phyloP scores from a whole-genome alignment of 2,329 filamentous ascomycete genomes.

The Trichoderma oligosporum region DNA sequence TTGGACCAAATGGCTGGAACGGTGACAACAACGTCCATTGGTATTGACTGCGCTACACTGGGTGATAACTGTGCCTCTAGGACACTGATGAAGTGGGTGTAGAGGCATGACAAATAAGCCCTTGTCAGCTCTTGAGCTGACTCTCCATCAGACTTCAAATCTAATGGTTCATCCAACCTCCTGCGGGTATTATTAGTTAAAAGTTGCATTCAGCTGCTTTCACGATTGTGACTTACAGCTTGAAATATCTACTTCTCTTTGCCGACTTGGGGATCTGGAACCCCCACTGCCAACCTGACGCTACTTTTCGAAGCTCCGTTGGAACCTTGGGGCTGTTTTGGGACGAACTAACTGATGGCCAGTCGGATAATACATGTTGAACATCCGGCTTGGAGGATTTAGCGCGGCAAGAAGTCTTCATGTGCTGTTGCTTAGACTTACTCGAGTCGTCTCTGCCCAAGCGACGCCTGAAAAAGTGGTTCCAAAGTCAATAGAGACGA shows the following conservation, averaged over 20 bases:
- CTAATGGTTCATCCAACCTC: slow-evolving; percentile 35
- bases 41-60: slow-evolving; percentile 40
- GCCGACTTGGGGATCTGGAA: slow-evolving; percentile 44
- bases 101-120: slow-evolving; percentile 46
- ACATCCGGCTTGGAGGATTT: slow-evolving; percentile 36
- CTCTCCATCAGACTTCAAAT: slow-evolving; percentile 32
- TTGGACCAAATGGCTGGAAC: slow-evolving; percentile 59
- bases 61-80: slow-evolving; percentile 42
- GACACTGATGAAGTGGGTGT: slow-evolving; percentile 45
- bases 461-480: slow-evolving; percentile 55
- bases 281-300: slow-evolving; percentile 46
- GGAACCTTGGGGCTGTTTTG: slow-evolving; percentile 45
- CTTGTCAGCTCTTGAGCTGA: slow-evolving; percentile 36
- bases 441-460: slow-evolving; percentile 44
- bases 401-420: slow-evolving; percentile 22
- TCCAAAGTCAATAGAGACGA: slow-evolving; percentile 54
- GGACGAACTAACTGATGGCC: slow-evolving; percentile 38
- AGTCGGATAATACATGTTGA: slow-evolving; percentile 41
- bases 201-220: neutral
- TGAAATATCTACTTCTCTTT: slow-evolving; percentile 43
- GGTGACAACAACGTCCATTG: slow-evolving; percentile 53
- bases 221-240: slow-evolving; percentile 40
- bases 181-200: slow-evolving; percentile 23
- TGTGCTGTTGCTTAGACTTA: slow-evolving; percentile 25
- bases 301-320: slow-evolving; percentile 44